Evolutionary conservation across 345 rosid genomes (phyloP).

Genomic region (Pugionium dolabratum): DNA sequence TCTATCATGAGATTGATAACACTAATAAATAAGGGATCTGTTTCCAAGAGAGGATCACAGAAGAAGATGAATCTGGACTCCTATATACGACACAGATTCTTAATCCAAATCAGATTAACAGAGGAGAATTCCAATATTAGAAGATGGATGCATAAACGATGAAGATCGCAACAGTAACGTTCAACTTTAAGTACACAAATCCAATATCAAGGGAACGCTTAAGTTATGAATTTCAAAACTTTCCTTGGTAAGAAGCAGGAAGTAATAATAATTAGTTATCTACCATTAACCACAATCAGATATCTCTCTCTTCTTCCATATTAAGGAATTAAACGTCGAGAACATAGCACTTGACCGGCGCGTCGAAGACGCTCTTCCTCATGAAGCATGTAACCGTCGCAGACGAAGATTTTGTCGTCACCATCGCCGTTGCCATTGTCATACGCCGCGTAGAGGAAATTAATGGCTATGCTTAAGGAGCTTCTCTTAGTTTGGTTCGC

Average conservation of each 20-base stretch:
- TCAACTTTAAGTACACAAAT: background rate
- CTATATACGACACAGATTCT: background rate
- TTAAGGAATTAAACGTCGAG: background rate
- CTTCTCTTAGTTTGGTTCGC: background rate
- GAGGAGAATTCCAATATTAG: background rate
- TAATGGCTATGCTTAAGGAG: background rate
- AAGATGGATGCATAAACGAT: background rate
- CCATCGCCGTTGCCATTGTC: background rate
- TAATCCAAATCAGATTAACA: too few species aligned
- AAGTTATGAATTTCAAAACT: background rate
- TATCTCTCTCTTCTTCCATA: background rate
- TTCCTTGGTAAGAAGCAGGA: background rate
- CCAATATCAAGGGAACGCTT: background rate
- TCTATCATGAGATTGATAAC: constrained; percentile 3
- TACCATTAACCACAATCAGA: background rate
- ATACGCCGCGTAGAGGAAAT: background rate
- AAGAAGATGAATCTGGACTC: constrained; percentile 18
- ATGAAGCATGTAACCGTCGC: too few species aligned
- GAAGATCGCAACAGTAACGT: background rate
- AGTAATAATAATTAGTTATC: background rate
- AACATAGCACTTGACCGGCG: background rate
- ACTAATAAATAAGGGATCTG: background rate
- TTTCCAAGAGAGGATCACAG: background rate
- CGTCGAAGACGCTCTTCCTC: too few species aligned
- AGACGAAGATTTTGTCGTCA: too few species aligned